phyloP scores from a whole-genome alignment of 345 rosid species.

The Populus tremula region DNA sequence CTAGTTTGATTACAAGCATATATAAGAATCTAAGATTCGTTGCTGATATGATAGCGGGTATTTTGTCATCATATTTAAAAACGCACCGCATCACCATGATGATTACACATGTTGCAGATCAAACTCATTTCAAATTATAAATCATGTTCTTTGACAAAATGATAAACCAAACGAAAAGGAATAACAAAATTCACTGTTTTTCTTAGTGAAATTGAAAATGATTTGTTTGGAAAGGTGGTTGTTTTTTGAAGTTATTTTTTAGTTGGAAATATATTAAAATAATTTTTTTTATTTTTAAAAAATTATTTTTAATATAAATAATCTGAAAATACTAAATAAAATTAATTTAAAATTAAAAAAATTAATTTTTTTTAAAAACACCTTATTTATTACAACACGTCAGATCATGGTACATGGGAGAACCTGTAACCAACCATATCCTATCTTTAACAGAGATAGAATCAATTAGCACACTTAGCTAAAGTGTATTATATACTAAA shows the following conservation, averaged over 20 bases:
- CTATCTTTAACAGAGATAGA: not conserved
- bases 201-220: not conserved
- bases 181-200: not conserved
- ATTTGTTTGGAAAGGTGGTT: too few species aligned
- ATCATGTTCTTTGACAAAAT: not conserved
- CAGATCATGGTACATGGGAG: constrained; percentile 5
- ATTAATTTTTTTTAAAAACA: too few species aligned
- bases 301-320: too few species aligned
- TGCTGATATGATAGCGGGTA: not conserved
- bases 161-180: not conserved
- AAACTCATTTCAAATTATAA: not conserved
- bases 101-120: too few species aligned
- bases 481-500: not conserved
- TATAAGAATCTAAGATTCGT: not conserved
- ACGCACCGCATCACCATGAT: too few species aligned
- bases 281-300: too few species aligned
- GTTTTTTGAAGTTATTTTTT: too few species aligned
- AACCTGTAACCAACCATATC: constrained; percentile 5
- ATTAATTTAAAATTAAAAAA: too few species aligned
- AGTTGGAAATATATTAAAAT: too few species aligned
- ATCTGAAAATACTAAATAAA: too few species aligned
- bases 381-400: not conserved
- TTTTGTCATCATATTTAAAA: too few species aligned
- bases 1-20: not conserved
- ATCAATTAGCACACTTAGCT: not conserved